Evolutionary conservation across 176 grass and related monocot genomes (phyloP).

Genomic region (Bolboschoenus planiculmis): DNA sequence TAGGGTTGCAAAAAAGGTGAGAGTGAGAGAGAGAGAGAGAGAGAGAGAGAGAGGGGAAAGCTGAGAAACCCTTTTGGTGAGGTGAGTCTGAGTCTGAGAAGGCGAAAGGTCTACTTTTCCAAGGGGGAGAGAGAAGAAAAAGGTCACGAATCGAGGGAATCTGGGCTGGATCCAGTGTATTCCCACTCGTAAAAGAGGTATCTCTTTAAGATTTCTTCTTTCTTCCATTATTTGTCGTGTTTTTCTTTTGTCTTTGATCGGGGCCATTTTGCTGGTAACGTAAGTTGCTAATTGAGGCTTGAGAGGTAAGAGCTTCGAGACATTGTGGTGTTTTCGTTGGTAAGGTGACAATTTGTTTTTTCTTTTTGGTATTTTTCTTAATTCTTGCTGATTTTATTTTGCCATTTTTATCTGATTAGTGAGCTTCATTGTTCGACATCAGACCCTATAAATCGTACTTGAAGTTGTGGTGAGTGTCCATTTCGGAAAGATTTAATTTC

Average conservation of each 20-base stretch:
- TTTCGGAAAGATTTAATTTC: background rate
- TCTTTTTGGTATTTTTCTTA: background rate
- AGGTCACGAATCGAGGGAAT: slow-evolving; percentile 10
- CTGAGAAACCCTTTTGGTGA: background rate
- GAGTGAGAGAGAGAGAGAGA: background rate
- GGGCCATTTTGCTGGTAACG: background rate
- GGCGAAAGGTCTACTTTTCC: background rate
- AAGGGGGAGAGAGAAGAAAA: background rate
- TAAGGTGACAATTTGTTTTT: background rate
- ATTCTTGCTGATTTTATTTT: background rate
- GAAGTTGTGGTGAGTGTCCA: background rate
- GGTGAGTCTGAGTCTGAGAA: too few relatives aligned
- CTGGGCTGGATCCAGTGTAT: slow-evolving; percentile 22
- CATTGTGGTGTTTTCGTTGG: background rate
- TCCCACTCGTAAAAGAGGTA: slow-evolving; percentile 1
- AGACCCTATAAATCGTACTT: background rate
- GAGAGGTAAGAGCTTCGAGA: background rate
- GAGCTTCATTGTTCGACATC: background rate
- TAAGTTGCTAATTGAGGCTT: background rate
- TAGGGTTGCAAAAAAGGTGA: slow-evolving; percentile 1
- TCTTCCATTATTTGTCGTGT: background rate
- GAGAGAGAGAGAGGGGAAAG: background rate
- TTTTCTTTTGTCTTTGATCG: background rate
- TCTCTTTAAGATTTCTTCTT: slow-evolving; percentile 11
- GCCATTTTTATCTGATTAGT: background rate